Conservation (phyloP, 768 basidiomycete genomes). For the Rhodosporidiobolus odoratus region DNA sequence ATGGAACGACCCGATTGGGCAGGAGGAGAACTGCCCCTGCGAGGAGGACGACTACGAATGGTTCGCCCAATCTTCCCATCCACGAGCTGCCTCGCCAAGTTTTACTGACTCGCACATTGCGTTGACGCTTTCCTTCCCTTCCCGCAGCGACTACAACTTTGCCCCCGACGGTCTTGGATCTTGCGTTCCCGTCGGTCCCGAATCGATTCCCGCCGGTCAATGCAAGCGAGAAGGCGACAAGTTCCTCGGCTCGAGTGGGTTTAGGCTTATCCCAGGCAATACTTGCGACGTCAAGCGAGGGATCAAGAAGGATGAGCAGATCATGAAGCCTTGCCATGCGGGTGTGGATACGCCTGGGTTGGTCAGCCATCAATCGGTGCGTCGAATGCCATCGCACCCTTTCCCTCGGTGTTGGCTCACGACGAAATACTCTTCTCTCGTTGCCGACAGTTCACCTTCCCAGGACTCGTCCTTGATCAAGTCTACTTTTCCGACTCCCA, state of each 20-base stretch:
- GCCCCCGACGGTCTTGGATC: slow-evolving; percentile 60
- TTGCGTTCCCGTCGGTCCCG: slow-evolving; percentile 81
- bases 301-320: slow-evolving; percentile 60
- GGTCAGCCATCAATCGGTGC: slow-evolving; percentile 66
- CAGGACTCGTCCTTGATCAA: slow-evolving; percentile 62
- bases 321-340: slow-evolving; percentile 62
- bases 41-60: slow-evolving; percentile 88
- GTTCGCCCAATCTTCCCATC: slow-evolving; percentile 51
- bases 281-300: slow-evolving; percentile 64
- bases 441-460: slow-evolving; percentile 59
- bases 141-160: slow-evolving; percentile 77
- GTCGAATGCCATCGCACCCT: slow-evolving; percentile 46
- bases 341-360: slow-evolving; percentile 66
- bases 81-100: neutral
- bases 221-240: slow-evolving; percentile 59
- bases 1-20: slow-evolving; percentile 75
- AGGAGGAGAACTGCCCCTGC: slow-evolving; percentile 75
- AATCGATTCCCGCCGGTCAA: slow-evolving; percentile 71
- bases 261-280: slow-evolving; percentile 84
- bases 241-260: slow-evolving; percentile 87
- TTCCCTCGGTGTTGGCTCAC: neutral
- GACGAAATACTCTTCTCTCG: neutral
- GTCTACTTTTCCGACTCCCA: slow-evolving; percentile 75
- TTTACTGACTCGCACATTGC: neutral
- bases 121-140: neutral